phyloP scores from a whole-genome alignment of 2,329 filamentous ascomycete species.

The Cordyceps fumosorosea region DNA sequence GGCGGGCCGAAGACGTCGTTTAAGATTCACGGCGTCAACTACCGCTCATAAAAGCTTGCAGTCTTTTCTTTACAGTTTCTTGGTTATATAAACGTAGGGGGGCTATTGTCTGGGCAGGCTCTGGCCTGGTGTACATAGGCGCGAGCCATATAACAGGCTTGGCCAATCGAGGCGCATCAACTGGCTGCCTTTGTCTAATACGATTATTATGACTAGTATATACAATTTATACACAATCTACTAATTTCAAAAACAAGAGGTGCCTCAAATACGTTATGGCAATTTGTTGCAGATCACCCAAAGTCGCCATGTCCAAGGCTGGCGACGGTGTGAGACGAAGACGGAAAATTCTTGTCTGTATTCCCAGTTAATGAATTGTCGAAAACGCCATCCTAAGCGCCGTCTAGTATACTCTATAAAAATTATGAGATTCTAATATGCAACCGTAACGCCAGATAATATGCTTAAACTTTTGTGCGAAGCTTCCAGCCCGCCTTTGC shows the following conservation, averaged over 20 bases:
- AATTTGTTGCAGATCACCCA: no score
- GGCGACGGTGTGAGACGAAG: background rate
- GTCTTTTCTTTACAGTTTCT: background rate
- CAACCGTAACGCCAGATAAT: background rate
- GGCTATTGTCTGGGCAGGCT: no score
- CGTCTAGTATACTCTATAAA: background rate
- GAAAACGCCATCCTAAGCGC: no score
- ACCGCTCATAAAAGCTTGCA: slow-evolving; percentile 1
- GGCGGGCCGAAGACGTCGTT: background rate
- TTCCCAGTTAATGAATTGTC: no score
- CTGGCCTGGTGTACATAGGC: background rate
- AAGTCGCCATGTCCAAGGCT: no score
- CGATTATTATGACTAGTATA: background rate
- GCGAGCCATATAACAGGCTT: background rate
- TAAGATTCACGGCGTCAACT: slow-evolving; percentile 12
- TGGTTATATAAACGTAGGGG: no score
- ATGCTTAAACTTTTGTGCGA: slow-evolving; percentile 2
- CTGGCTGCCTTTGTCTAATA: background rate
- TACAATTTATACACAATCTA: background rate
- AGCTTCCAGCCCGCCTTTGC: slow-evolving; percentile 26
- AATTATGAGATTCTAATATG: background rate
- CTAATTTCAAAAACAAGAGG: no score
- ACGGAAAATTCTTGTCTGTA: background rate
- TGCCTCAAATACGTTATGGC: no score
- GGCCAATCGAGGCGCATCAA: slow-evolving; percentile 5